Evolutionary conservation across 441 rosid species (phyloP).

Genomic region (Gossypium schwendimanii): DNA sequence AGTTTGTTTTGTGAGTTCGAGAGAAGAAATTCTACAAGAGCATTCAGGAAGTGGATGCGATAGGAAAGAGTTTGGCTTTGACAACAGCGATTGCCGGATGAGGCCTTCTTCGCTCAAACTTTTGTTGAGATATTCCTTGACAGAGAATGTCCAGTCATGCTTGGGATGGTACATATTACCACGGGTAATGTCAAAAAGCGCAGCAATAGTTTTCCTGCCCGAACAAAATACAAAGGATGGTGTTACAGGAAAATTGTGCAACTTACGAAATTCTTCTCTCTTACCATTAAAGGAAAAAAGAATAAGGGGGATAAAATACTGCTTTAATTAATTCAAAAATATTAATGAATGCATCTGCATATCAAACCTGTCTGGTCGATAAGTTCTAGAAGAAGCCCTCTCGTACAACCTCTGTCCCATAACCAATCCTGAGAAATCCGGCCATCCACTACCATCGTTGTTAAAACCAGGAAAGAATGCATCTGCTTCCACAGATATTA

Average conservation of each 20-base stretch:
- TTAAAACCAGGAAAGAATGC: constrained; percentile 85
- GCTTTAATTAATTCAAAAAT: not conserved
- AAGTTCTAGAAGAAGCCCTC: constrained; percentile 70
- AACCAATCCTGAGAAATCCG: constrained; percentile 92
- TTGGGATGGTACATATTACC: constrained; percentile 73
- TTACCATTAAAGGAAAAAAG: not conserved
- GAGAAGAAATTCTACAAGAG: constrained; percentile 65
- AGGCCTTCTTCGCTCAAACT: constrained; percentile 77
- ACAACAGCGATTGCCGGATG: constrained; percentile 51
- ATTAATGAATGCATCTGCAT: not conserved
- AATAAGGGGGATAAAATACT: not conserved
- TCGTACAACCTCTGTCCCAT: constrained; percentile 96
- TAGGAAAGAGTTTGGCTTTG: constrained; percentile 63
- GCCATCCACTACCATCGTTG: constrained; percentile 82
- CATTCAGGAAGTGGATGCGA: constrained; percentile 97
- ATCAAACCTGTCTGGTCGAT: constrained; percentile 75
- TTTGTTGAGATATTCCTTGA: constrained; percentile 69
- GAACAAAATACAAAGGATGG: constrained; percentile 7
- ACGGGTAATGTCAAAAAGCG: constrained; percentile 45
- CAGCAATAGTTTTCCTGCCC: constrained; percentile 62
- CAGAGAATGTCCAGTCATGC: constrained; percentile 62
- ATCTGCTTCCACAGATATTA: constrained; percentile 84
- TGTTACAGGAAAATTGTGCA: not conserved
- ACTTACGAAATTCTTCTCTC: no score
- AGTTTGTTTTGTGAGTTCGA: constrained; percentile 27